Evolutionary conservation across 169 alveolate species (phyloP).

Genomic region (Miamiensis avidus): DNA sequence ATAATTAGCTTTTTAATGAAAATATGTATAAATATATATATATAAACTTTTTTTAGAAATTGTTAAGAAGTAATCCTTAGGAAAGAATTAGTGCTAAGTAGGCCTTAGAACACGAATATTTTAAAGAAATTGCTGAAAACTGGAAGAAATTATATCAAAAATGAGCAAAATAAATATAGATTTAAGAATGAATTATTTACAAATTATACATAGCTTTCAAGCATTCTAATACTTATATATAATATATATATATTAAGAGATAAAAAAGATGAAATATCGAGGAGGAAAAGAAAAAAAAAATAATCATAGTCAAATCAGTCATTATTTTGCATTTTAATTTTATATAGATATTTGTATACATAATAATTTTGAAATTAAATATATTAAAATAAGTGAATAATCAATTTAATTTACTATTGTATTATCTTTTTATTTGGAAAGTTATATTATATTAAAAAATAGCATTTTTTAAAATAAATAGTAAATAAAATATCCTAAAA

Average conservation of each 20-base stretch:
- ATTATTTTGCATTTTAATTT: too few relatives aligned
- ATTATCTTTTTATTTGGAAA: too few relatives aligned
- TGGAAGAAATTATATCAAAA: constrained; percentile 35
- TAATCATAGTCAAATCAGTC: not conserved
- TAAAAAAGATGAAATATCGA: not conserved
- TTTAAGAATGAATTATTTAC: not conserved
- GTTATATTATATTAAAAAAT: too few relatives aligned
- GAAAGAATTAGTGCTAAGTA: constrained; percentile 95
- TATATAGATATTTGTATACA: too few relatives aligned
- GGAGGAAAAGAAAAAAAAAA: not conserved
- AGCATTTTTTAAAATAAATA: too few relatives aligned
- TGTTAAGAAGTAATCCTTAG: constrained; percentile 94
- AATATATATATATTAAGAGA: not conserved
- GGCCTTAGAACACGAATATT: constrained; percentile 95
- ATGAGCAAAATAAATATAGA: not conserved
- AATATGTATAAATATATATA: not conserved
- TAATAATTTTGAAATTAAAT: too few relatives aligned
- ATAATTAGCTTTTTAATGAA: not conserved
- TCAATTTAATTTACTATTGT: too few relatives aligned
- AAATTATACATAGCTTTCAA: not conserved
- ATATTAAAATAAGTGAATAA: too few relatives aligned
- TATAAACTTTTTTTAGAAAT: constrained; percentile 34
- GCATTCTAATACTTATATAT: not conserved
- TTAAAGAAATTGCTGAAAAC: constrained; percentile 78
- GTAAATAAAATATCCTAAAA: too few relatives aligned